These are phyloP conservation scores for Diaporthe citriasiana DNA, from an alignment of 2,329 filamentous ascomycete genomes.

Conservation along the genomic window DNA sequence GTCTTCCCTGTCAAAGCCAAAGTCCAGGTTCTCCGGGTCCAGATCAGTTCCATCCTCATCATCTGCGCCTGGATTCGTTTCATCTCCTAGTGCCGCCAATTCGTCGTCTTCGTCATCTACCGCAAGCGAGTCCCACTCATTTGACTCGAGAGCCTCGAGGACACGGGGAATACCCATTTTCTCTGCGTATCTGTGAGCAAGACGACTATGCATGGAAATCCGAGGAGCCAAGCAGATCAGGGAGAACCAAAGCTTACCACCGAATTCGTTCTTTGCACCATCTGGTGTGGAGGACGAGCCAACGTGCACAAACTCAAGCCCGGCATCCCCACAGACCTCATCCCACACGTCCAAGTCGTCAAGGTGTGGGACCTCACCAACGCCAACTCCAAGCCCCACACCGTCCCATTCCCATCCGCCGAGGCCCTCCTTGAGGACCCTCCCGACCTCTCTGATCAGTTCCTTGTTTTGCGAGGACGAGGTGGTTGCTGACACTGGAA, in stretches of 20 bases:
- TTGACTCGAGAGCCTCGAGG: slow-evolving; percentile 73
- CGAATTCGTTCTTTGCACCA: slow-evolving; percentile 68
- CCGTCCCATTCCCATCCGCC: slow-evolving; percentile 77
- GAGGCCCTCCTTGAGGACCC: slow-evolving; percentile 68
- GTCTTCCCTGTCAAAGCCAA: slow-evolving; percentile 66
- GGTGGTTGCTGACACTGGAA: slow-evolving; percentile 55
- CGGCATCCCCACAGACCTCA: slow-evolving; percentile 67
- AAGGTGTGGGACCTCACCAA: slow-evolving; percentile 56
- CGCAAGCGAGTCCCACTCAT: slow-evolving; percentile 69
- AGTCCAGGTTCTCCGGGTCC: slow-evolving; percentile 64
- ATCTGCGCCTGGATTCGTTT: slow-evolving; percentile 46
- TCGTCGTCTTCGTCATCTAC: slow-evolving; percentile 52
- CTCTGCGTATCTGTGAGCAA: slow-evolving; percentile 56
- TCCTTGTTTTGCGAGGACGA: slow-evolving; percentile 49
- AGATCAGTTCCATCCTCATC: slow-evolving; percentile 53
- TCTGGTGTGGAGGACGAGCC: slow-evolving; percentile 38
- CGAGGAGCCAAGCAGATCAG: background rate
- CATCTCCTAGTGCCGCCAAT: slow-evolving; percentile 47
- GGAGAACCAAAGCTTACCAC: slow-evolving; percentile 59
- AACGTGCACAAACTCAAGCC: slow-evolving; percentile 74
- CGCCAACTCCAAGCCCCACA: slow-evolving; percentile 70
- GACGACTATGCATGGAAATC: background rate
- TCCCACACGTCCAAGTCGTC: slow-evolving; percentile 71
- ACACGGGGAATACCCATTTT: slow-evolving; percentile 71
- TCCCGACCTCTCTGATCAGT: slow-evolving; percentile 66